phyloP scores from a whole-genome alignment of 1,139 yeast species.

The Magnusiomyces ingens region DNA sequence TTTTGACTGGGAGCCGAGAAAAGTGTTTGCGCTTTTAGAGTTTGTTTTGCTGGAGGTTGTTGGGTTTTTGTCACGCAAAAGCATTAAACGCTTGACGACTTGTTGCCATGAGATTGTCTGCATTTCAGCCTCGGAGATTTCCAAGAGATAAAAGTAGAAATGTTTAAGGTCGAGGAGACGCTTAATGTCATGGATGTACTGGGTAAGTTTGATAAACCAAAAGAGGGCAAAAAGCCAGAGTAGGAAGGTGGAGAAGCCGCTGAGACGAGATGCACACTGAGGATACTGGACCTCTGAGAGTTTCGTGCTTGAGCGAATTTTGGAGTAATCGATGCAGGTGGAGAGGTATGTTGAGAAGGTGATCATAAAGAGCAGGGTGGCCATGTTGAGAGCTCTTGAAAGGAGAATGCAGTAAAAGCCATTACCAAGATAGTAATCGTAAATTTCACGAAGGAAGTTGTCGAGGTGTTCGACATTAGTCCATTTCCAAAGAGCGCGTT shows the following conservation, averaged over 20 bases:
- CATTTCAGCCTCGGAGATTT: slow-evolving; percentile 69
- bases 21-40: slow-evolving; percentile 41
- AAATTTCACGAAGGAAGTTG: slow-evolving; percentile 73
- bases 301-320: slow-evolving; percentile 35
- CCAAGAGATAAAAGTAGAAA: slow-evolving; percentile 60
- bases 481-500: slow-evolving; percentile 90
- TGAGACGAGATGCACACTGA: slow-evolving; percentile 49
- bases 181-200: slow-evolving; percentile 42
- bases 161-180: slow-evolving; percentile 56
- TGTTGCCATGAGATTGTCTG: slow-evolving; percentile 93
- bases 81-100: slow-evolving; percentile 71
- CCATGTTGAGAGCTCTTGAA: slow-evolving; percentile 55
- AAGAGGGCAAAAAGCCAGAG: slow-evolving; percentile 54
- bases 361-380: slow-evolving; percentile 69
- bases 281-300: slow-evolving; percentile 49
- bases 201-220: slow-evolving; percentile 54
- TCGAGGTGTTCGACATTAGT: slow-evolving; percentile 91
- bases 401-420: slow-evolving; percentile 75
- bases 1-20: slow-evolving; percentile 43
- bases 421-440: slow-evolving; percentile 75
- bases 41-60: slow-evolving; percentile 40
- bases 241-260: slow-evolving; percentile 44
- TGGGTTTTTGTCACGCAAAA: slow-evolving; percentile 74
- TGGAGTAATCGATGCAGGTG: slow-evolving; percentile 73
- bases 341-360: slow-evolving; percentile 69